Evolutionary conservation across 352 stramenopile genomes (phyloP), one percentile per base, ranked within the genome.

Genomic region (Phytophthora palmivora): DNA sequence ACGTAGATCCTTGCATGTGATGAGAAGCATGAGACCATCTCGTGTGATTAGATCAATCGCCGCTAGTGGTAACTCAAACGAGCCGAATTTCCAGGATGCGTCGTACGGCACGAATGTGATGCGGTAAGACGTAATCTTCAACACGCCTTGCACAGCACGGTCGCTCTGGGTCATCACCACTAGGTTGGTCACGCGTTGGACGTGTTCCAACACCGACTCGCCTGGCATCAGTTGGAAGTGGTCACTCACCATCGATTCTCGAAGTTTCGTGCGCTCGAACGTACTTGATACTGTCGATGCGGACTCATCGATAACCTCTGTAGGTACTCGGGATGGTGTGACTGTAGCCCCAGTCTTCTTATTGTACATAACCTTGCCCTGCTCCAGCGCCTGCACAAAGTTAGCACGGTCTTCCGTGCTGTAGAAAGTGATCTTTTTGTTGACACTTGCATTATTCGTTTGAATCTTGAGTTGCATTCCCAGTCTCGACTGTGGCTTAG

Each of bases 381-480:
- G 73, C 56, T 94, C 85, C 11, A 94, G 72, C 45, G 82, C 82
- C 46, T 93, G 79, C 33, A 94, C 72, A 41, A 96, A 96, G 46
- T 90, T 92, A 26, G 78, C 65, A 21, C 87, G 87, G 63, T 94
- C 85, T 52, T 96, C 87, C 0, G 70, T 87, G 64, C 82, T 91
- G 53, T 90, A 82, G 37, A 96, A 94, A 9, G 79, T 91, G 58
- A 96, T 91, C 55, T 94, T 94, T 61, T 91, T 91, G 66, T 74
- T 96, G 30, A 94, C 63, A 30, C 81, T 79, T n/a, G 79, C 79
- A 28, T 79, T 83, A 28, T 72, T 72, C 4, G 82, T 92, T 67
- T 94, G 84, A 57, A 95, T 95, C 68, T 91, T 92, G 54, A 95
- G 78, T 59, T 95, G 87, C 75, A 95, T 89, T 22, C 82, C 83